Conservation (phyloP, 148 eudicot genomes). For the Rhododendron mucronatum region DNA sequence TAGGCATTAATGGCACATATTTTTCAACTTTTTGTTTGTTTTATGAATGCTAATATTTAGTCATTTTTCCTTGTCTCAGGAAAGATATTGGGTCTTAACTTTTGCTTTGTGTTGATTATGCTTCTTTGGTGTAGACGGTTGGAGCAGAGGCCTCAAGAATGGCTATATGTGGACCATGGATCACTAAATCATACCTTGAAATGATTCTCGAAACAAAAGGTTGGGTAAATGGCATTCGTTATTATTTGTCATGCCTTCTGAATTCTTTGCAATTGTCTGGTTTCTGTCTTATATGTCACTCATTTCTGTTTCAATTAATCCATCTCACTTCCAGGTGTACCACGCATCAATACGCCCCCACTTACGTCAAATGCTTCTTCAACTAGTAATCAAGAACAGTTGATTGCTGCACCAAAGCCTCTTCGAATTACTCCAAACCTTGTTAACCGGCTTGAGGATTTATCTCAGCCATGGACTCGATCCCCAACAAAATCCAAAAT, state of each 20-base stretch:
- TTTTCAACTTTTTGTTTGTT: background rate
- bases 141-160: slow-evolving; percentile 78
- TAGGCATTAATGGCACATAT: background rate
- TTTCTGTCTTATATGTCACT: background rate
- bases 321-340: slow-evolving; percentile 58
- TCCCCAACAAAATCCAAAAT: slow-evolving; percentile 92
- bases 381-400: slow-evolving; percentile 47
- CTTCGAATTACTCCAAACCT: slow-evolving; percentile 74
- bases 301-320: slow-evolving; percentile 5
- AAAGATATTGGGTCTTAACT: background rate
- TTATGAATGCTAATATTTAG: background rate
- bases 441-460: slow-evolving; percentile 78
- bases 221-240: slow-evolving; percentile 21
- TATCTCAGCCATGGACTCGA: slow-evolving; percentile 98
- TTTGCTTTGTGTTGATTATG: background rate
- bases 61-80: background rate
- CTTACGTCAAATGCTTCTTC: slow-evolving; percentile 43
- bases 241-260: background rate
- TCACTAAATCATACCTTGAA: slow-evolving; percentile 96
- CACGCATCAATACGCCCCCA: slow-evolving; percentile 95
- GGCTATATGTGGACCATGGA: slow-evolving; percentile 84
- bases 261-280: background rate
- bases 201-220: slow-evolving; percentile 90
- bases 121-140: slow-evolving; percentile 51
- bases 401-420: slow-evolving; percentile 77